phyloP scores from a whole-genome alignment of 257 asterid genomes.

The Solanum appendiculatum region DNA sequence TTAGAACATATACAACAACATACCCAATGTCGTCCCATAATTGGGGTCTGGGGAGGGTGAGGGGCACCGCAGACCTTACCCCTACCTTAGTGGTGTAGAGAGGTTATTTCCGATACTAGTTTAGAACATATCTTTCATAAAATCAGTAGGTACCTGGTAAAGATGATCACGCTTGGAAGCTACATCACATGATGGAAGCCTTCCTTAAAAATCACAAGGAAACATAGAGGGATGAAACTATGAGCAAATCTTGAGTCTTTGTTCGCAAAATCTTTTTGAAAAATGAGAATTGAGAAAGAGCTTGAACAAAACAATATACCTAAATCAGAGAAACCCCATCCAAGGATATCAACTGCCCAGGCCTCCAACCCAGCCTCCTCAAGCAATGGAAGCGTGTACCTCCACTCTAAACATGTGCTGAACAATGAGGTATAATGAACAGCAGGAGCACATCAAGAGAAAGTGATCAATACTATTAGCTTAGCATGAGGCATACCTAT shows the following conservation, averaged over 20 bases:
- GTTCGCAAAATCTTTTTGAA: neutral
- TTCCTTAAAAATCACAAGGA: constrained; percentile 29
- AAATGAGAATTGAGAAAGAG: neutral
- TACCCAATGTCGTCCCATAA: neutral
- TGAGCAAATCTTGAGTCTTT: neutral
- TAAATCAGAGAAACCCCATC: constrained; percentile 96
- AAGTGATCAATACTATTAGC: neutral
- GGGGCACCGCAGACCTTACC: neutral
- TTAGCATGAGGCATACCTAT: constrained; percentile 46
- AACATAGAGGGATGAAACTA: constrained; percentile 1
- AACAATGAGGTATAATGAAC: constrained; percentile 45
- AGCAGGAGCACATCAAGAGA: constrained; percentile 5
- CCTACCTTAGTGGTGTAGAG: neutral
- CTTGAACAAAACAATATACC: constrained; percentile 24
- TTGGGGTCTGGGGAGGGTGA: neutral
- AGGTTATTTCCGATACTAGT: neutral
- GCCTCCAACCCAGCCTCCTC: constrained; percentile 79
- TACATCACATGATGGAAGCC: constrained; percentile 57
- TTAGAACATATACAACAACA: neutral
- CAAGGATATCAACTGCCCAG: constrained; percentile 87
- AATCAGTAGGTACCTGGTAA: constrained; percentile 46
- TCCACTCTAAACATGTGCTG: constrained; percentile 98
- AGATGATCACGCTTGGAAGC: constrained; percentile 90
- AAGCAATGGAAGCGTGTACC: constrained; percentile 72
- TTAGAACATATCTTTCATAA: neutral